Percentiles rank a stretch among this genome's conserved stretches.
Evolutionary conservation across 2,329 filamentous ascomycete genomes (phyloP).

Genomic region (Fusarium pilosicola): DNA sequence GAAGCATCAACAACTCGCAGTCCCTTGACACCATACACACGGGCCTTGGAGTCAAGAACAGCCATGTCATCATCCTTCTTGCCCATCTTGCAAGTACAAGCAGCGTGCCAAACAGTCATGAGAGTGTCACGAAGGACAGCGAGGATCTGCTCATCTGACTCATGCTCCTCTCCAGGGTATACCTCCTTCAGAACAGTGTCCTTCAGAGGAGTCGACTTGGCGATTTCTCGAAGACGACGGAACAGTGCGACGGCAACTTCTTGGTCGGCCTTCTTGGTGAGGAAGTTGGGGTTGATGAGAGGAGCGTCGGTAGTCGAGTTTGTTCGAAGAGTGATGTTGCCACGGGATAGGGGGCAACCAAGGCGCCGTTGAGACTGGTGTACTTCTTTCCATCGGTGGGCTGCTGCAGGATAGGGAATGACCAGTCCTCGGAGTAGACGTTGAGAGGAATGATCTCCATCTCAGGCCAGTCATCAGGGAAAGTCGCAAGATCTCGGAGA

Average conservation of each 20-base stretch:
- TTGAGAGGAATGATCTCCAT: conserved; percentile 45
- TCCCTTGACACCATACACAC: conserved; percentile 28
- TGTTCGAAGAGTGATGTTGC: conserved; percentile 55
- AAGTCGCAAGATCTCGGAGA: conserved; percentile 25
- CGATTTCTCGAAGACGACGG: conserved; percentile 53
- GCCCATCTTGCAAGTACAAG: conserved; percentile 39
- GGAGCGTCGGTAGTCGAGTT: conserved; percentile 50
- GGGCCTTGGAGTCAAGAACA: conserved; percentile 29
- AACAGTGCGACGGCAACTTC: conserved; percentile 56
- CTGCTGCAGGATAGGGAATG: conserved; percentile 32
- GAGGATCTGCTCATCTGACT: conserved; percentile 56
- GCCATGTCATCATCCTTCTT: conserved; percentile 27
- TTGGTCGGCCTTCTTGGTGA: conserved; percentile 54
- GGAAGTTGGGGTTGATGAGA: conserved; percentile 58
- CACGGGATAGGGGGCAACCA: conserved; percentile 56
- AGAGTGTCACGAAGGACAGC: conserved; percentile 42
- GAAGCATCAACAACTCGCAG: conserved; percentile 31
- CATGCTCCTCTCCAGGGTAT: conserved; percentile 34
- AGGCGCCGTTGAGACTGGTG: conserved; percentile 41
- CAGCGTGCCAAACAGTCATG: conserved; percentile 39
- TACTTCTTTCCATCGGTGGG: conserved; percentile 36
- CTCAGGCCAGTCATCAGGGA: conserved; percentile 51
- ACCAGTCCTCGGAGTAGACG: conserved; percentile 35
- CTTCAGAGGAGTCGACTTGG: conserved; percentile 32
- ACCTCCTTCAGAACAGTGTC: conserved; percentile 51